Percentiles rank a stretch among this genome's conserved stretches.
Conservation (phyloP, 805 yeast genomes). For the Cyberlindnera bimundalis region DNA sequence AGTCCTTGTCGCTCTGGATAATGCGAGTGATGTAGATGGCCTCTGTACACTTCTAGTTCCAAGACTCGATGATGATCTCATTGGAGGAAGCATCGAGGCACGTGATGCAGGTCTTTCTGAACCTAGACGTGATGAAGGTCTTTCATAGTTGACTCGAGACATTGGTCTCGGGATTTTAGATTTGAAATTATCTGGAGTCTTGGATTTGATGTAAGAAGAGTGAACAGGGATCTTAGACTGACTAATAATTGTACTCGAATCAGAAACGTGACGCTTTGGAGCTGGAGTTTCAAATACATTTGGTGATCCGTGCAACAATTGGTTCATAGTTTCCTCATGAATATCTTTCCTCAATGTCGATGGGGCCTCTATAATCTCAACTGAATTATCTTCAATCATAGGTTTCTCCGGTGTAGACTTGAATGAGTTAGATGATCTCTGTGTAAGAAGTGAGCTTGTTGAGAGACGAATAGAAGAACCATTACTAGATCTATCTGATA, state of each 20-base stretch:
- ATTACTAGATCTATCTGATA: slow-evolving; percentile 6
- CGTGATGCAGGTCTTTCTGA: slow-evolving; percentile 2
- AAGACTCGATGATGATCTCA: slow-evolving; percentile 16
- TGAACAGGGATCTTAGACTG: slow-evolving; percentile 16
- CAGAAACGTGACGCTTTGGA: slow-evolving; percentile 14
- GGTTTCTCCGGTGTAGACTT: slow-evolving; percentile 4
- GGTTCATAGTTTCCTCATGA: slow-evolving; percentile 13
- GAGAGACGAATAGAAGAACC: slow-evolving; percentile 6
- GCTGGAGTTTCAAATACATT: slow-evolving; percentile 20
- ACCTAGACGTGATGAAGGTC: slow-evolving; percentile 11
- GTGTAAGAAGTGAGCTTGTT: slow-evolving; percentile 5
- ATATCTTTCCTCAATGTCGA: slow-evolving; percentile 6
- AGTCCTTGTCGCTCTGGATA: slow-evolving; percentile 15
- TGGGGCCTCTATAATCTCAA: neutral
- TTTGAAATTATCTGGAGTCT: slow-evolving; percentile 9
- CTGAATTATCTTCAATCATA: neutral
- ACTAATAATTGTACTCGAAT: slow-evolving; percentile 6
- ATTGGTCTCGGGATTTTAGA: slow-evolving; percentile 26
- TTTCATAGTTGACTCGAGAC: slow-evolving; percentile 18
- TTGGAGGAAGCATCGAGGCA: neutral
- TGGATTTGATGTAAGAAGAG: slow-evolving; percentile 4
- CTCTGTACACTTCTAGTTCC: slow-evolving; percentile 10
- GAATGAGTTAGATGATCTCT: slow-evolving; percentile 1
- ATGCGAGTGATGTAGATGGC: slow-evolving; percentile 21
- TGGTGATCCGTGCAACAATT: slow-evolving; percentile 9